A percentile compares a stretch with the other conserved stretches of the same genome.
phyloP scores from a whole-genome alignment of 148 eudicot genomes.

The Persicaria tinctoria region DNA sequence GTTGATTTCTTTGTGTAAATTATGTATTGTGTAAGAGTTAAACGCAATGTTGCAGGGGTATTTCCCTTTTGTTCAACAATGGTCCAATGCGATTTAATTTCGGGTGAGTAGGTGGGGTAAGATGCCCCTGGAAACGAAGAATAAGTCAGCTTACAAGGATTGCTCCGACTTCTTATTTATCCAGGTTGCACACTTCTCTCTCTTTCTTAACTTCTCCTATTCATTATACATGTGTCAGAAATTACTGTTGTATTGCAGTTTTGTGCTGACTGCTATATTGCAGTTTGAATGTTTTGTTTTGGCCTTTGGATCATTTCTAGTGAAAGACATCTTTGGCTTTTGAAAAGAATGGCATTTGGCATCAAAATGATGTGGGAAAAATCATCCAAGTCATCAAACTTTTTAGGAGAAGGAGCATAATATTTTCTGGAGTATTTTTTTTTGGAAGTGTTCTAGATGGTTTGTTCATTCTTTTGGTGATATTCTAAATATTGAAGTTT shows the following conservation, averaged over 20 bases:
- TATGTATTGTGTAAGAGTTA: neutral
- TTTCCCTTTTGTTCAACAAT: neutral
- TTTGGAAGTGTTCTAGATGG: neutral
- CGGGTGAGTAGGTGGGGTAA: conserved; percentile 78
- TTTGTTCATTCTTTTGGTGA: neutral
- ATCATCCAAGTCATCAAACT: no score
- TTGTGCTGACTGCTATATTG: neutral
- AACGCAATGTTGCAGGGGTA: neutral
- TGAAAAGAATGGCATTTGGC: neutral
- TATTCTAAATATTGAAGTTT: neutral
- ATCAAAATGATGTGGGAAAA: neutral
- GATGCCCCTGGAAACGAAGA: conserved; percentile 35
- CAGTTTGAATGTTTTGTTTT: neutral
- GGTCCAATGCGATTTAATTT: conserved; percentile 9
- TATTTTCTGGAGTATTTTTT: neutral
- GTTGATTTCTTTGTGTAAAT: neutral
- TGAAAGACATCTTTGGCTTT: neutral
- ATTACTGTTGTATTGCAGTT: neutral
- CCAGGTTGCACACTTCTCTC: conserved; percentile 35
- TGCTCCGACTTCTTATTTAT: conserved; percentile 59
- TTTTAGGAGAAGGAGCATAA: no score
- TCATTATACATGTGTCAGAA: neutral
- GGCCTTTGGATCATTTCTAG: neutral
- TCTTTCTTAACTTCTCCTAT: neutral
- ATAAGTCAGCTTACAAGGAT: conserved; percentile 32